Percentiles rank a stretch among this genome's conserved stretches.
Conservation (phyloP, 1,139 yeast species). For the Lodderomyces oxycetoniae region DNA sequence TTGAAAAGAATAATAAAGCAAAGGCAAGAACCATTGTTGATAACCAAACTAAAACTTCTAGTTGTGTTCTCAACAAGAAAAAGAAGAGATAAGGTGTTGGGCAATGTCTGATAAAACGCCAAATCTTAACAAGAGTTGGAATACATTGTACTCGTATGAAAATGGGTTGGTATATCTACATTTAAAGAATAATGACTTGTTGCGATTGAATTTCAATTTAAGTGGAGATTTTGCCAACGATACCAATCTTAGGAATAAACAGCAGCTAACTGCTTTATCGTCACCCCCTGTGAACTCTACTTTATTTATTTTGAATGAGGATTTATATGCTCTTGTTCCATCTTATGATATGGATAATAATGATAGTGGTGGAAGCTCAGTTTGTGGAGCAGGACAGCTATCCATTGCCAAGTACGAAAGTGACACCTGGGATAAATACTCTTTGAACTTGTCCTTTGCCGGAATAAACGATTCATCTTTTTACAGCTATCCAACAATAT, state of each 20-base stretch:
- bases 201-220: constrained; percentile 33
- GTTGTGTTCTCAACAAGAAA: no score
- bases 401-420: constrained; percentile 22
- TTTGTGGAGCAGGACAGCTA: constrained; percentile 29
- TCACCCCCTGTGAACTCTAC: constrained; percentile 33
- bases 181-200: constrained; percentile 33
- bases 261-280: constrained; percentile 20
- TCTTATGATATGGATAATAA: neutral
- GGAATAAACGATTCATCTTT: constrained; percentile 27
- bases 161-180: constrained; percentile 35
- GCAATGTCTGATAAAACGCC: constrained; percentile 2
- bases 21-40: no score
- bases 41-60: no score
- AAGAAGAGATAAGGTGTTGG: neutral
- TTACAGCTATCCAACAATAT: constrained; percentile 28
- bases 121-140: constrained; percentile 20
- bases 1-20: no score
- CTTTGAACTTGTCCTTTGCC: constrained; percentile 17
- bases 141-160: constrained; percentile 33
- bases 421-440: constrained; percentile 22
- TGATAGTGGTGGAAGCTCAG: constrained; percentile 14
- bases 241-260: constrained; percentile 17
- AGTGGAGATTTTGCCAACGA: constrained; percentile 20
- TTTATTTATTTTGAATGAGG: constrained; percentile 27
- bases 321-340: constrained; percentile 25